Conservation (phyloP, 1,284 basidiomycete species). For the Boletus smithii region DNA sequence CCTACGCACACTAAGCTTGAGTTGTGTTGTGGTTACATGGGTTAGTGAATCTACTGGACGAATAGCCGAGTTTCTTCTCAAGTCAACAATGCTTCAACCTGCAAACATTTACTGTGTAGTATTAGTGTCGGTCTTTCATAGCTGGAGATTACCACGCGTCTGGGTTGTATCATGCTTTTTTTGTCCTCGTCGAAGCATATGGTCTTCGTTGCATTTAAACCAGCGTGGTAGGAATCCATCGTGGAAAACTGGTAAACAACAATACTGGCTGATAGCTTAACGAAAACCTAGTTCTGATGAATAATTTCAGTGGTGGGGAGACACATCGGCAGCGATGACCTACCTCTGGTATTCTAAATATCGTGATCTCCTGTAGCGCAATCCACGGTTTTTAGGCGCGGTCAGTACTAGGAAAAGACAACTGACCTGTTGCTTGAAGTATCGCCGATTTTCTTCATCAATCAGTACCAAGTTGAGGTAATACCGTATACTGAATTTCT, state of each 20-base stretch:
- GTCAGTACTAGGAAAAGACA: neutral
- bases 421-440: conserved; percentile 85
- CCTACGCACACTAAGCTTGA: conserved; percentile 25
- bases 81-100: conserved; percentile 1
- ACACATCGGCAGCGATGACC: neutral
- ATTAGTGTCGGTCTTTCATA: conserved; percentile 10
- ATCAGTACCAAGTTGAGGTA: conserved; percentile 96
- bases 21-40: conserved; percentile 13
- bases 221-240: conserved; percentile 1
- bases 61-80: neutral
- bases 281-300: conserved; percentile 24
- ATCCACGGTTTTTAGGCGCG: neutral
- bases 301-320: conserved; percentile 5
- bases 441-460: conserved; percentile 95
- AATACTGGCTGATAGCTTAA: conserved; percentile 3
- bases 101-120: conserved; percentile 14
- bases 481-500: conserved; percentile 96
- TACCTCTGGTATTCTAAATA: conserved; percentile 75
- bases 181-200: neutral
- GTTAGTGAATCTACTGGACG: neutral
- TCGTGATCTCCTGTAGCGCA: conserved; percentile 57
- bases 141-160: conserved; percentile 2
- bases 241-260: conserved; percentile 6
- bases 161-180: neutral
- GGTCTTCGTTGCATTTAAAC: conserved; percentile 3